A percentile compares a stretch with the other conserved stretches of the same genome.
These are phyloP conservation scores for Blastomyces parvus DNA, from an alignment of 2,329 filamentous ascomycete species.

Conservation along the genomic window DNA sequence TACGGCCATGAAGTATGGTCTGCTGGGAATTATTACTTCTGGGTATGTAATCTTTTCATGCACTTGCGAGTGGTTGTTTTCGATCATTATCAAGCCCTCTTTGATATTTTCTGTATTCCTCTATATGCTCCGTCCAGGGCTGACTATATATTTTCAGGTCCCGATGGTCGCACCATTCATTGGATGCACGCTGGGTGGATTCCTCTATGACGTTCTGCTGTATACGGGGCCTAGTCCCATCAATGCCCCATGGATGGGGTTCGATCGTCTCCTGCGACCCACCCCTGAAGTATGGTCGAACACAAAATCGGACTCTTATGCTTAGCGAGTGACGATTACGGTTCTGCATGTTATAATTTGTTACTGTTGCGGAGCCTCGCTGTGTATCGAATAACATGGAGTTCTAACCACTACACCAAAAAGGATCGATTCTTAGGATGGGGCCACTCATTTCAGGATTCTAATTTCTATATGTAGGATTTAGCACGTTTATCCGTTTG, in stretches of 20 bases:
- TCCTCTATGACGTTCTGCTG: conserved; percentile 58
- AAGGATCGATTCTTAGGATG: too few species aligned
- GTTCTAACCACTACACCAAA: too few species aligned
- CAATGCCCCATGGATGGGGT: conserved; percentile 56
- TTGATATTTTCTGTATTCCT: not conserved
- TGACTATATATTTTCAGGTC: conserved; percentile 38
- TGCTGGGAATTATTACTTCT: conserved; percentile 62
- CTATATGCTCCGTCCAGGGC: not conserved
- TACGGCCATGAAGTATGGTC: conserved; percentile 60
- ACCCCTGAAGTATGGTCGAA: conserved; percentile 15
- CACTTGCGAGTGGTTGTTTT: conserved; percentile 11
- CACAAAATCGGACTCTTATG: conserved; percentile 11
- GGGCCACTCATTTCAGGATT: too few species aligned
- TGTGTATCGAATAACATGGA: too few species aligned
- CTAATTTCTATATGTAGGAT: too few species aligned
- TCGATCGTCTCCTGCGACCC: conserved; percentile 43
- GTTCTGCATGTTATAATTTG: not conserved
- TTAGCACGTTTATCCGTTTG: not conserved
- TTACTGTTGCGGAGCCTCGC: too few species aligned
- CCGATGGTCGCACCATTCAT: conserved; percentile 63
- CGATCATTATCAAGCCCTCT: not conserved
- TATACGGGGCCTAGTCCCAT: conserved; percentile 62
- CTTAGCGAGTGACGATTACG: not conserved
- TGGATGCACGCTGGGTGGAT: conserved; percentile 54
- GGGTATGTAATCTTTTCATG: conserved; percentile 38